Percentiles rank a stretch among this genome's conserved stretches.
phyloP scores from a whole-genome alignment of 2,329 filamentous ascomycete species.

The Colletotrichum graminicola region DNA sequence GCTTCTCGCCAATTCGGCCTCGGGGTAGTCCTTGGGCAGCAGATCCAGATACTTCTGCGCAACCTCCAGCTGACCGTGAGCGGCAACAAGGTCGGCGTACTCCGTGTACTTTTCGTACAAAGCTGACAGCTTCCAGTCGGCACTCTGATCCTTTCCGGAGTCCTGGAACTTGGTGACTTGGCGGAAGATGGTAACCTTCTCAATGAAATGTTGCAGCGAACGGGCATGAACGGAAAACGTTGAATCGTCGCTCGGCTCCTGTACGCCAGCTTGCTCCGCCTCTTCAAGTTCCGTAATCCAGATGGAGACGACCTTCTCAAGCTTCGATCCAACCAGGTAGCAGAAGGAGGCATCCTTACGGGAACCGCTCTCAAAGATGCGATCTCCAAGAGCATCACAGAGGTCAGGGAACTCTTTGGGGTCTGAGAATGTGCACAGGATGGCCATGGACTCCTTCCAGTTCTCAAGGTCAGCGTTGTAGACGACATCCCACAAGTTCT shows the following conservation, averaged over 20 bases:
- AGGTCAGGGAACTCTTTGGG: slow-evolving; percentile 93
- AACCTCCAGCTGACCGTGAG: slow-evolving; percentile 86
- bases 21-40: slow-evolving; percentile 84
- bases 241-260: slow-evolving; percentile 78
- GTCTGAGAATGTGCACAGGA: slow-evolving; percentile 94
- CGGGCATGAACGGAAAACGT: slow-evolving; percentile 93
- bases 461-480: slow-evolving; percentile 93
- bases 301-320: slow-evolving; percentile 96
- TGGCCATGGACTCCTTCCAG: slow-evolving; percentile 98
- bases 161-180: slow-evolving; percentile 94
- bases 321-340: slow-evolving; percentile 93
- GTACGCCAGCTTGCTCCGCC: slow-evolving; percentile 79
- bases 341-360: slow-evolving; percentile 96
- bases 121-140: slow-evolving; percentile 88
- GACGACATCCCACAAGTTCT: slow-evolving; percentile 98
- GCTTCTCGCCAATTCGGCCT: slow-evolving; percentile 87
- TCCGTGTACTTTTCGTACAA: slow-evolving; percentile 97
- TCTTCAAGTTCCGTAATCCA: slow-evolving; percentile 94
- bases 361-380: slow-evolving; percentile 81
- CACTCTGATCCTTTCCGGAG: slow-evolving; percentile 74
- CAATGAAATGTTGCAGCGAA: slow-evolving; percentile 91
- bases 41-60: slow-evolving; percentile 94
- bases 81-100: slow-evolving; percentile 94
- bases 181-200: slow-evolving; percentile 98
- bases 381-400: slow-evolving; percentile 93